A percentile compares a stretch with the other conserved stretches of the same genome.
These are phyloP conservation scores for Xylaria sp. DNA, from an alignment of 2,329 filamentous ascomycete genomes.

Conservation along the genomic window DNA sequence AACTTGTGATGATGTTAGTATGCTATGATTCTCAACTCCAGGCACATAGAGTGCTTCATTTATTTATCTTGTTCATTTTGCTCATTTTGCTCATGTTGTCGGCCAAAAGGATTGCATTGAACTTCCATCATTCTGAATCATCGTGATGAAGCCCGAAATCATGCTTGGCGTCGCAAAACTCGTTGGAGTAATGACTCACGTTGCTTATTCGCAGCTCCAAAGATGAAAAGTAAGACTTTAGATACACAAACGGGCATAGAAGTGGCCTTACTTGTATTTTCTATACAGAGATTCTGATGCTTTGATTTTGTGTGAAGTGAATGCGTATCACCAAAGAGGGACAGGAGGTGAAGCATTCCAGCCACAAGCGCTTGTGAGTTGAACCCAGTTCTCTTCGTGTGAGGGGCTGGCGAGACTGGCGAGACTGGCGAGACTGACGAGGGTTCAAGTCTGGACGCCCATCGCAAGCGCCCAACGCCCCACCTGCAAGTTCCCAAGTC, in stretches of 20 bases:
- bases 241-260: too few relatives aligned
- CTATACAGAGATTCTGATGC: too few relatives aligned
- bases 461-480: background rate
- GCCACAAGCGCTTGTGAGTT: background rate
- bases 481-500: background rate
- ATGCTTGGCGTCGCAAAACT: background rate
- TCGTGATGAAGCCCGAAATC: background rate
- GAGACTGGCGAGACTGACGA: too few relatives aligned
- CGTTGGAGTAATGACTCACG: background rate
- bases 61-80: background rate
- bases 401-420: too few relatives aligned
- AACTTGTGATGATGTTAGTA: background rate
- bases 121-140: conserved; percentile 17
- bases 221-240: too few relatives aligned
- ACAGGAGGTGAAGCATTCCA: background rate
- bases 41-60: background rate
- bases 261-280: too few relatives aligned
- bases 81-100: background rate
- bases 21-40: background rate
- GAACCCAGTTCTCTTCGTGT: too few relatives aligned
- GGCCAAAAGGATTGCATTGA: background rate
- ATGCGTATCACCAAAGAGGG: too few relatives aligned
- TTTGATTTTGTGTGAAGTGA: too few relatives aligned
- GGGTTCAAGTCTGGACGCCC: background rate
- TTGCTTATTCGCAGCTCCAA: too few relatives aligned